Percentiles rank a stretch among this genome's conserved stretches.
Evolutionary conservation across 805 yeast genomes (phyloP).

Genomic region (Kuraishia molischiana): DNA sequence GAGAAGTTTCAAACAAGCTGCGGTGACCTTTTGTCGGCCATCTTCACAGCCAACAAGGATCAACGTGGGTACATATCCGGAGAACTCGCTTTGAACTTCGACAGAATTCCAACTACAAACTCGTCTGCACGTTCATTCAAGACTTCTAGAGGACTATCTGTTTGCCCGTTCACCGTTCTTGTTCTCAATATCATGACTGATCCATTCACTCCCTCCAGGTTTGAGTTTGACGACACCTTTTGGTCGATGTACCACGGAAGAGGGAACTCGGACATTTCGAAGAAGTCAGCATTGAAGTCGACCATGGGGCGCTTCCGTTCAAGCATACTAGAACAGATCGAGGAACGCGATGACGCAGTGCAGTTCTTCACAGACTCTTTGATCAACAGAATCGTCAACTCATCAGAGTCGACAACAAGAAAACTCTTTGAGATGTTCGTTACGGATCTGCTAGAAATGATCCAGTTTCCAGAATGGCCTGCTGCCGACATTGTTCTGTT

Average conservation of each 20-base stretch:
- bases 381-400: slow-evolving; percentile 18
- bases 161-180: slow-evolving; percentile 39
- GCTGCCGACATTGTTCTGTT: slow-evolving; percentile 41
- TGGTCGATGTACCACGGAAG: neutral
- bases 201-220: neutral
- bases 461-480: slow-evolving; percentile 53
- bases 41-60: slow-evolving; percentile 30
- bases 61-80: slow-evolving; percentile 54
- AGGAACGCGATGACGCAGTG: neutral
- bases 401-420: slow-evolving; percentile 20
- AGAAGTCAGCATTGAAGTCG: neutral
- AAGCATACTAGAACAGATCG: neutral
- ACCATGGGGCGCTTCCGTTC: neutral
- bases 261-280: neutral
- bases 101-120: slow-evolving; percentile 37
- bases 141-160: slow-evolving; percentile 31
- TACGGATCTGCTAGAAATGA: slow-evolving; percentile 42
- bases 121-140: slow-evolving; percentile 30
- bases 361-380: slow-evolving; percentile 13
- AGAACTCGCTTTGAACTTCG: slow-evolving; percentile 46
- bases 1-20: slow-evolving; percentile 18
- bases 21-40: slow-evolving; percentile 20
- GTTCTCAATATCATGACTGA: slow-evolving; percentile 18
- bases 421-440: slow-evolving; percentile 40
- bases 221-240: slow-evolving; percentile 1